Conservation (phyloP, 2,329 filamentous ascomycete genomes). For the Malbranchea zuffiana region DNA sequence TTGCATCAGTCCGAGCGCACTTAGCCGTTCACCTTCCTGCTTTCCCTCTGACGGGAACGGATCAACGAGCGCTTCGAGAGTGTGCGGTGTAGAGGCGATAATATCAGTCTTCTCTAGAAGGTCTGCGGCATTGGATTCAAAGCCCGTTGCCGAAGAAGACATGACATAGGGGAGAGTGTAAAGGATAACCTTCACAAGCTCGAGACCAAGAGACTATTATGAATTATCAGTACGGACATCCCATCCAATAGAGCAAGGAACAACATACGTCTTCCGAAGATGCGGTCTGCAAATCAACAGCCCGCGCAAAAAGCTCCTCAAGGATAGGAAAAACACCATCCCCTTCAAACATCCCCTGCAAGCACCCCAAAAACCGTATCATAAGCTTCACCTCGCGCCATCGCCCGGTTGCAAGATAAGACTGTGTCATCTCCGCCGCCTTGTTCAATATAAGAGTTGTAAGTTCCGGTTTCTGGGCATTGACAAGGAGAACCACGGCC, state of each 20-base stretch:
- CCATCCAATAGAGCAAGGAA: slow-evolving; percentile 1
- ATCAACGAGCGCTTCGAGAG: slow-evolving; percentile 74
- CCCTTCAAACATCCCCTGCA: slow-evolving; percentile 69
- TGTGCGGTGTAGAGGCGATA: slow-evolving; percentile 78
- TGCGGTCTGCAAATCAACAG: slow-evolving; percentile 85
- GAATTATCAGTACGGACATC: slow-evolving; percentile 10
- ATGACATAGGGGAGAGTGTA: slow-evolving; percentile 87
- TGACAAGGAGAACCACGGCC: slow-evolving; percentile 67
- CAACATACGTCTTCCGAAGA: slow-evolving; percentile 77
- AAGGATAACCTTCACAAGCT: slow-evolving; percentile 93
- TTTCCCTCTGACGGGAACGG: slow-evolving; percentile 52
- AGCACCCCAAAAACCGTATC: slow-evolving; percentile 76
- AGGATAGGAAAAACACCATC: slow-evolving; percentile 77
- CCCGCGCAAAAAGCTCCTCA: slow-evolving; percentile 79
- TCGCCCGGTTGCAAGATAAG: slow-evolving; percentile 57
- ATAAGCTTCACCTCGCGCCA: slow-evolving; percentile 90
- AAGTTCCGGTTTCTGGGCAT: slow-evolving; percentile 65
- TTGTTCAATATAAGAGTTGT: slow-evolving; percentile 58
- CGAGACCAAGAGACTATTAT: slow-evolving; percentile 52
- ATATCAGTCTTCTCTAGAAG: slow-evolving; percentile 91
- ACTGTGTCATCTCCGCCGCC: slow-evolving; percentile 52
- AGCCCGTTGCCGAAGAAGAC: slow-evolving; percentile 57
- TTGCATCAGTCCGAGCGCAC: slow-evolving; percentile 70
- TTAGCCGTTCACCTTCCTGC: slow-evolving; percentile 54
- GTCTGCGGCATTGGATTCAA: slow-evolving; percentile 61